Conservation (phyloP, 1,139 yeast species). For the Pichia cactophila region DNA sequence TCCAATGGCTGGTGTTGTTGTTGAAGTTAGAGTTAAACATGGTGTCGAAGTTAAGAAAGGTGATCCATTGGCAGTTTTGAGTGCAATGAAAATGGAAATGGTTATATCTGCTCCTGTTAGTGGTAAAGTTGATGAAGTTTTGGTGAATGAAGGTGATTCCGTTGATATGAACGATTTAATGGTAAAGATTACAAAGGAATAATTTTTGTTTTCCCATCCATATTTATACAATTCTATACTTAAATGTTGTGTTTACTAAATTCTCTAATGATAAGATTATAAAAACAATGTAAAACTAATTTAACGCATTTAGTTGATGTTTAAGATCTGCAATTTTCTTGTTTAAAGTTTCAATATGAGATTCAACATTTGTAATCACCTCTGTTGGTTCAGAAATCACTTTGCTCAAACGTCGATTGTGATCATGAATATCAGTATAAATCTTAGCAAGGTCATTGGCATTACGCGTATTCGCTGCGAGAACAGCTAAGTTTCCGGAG, state of each 20-base stretch:
- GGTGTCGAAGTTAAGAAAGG: slow-evolving; percentile 93
- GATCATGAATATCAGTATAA: slow-evolving; percentile 7
- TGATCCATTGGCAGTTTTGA: slow-evolving; percentile 86
- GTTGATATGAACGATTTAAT: slow-evolving; percentile 90
- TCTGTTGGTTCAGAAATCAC: not conserved
- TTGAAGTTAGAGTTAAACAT: slow-evolving; percentile 83
- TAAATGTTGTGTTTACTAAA: not conserved
- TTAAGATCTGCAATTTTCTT: not conserved
- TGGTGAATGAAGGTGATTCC: slow-evolving; percentile 84
- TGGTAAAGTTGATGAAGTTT: slow-evolving; percentile 72
- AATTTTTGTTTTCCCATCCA: not conserved
- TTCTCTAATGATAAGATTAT: not conserved
- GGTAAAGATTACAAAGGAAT: slow-evolving; percentile 36
- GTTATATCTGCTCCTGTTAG: slow-evolving; percentile 86
- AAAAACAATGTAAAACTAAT: not conserved
- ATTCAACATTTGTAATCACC: not conserved
- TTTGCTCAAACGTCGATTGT: slow-evolving; percentile 1
- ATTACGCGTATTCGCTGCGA: slow-evolving; percentile 2
- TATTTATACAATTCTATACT: not conserved
- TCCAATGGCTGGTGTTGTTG: slow-evolving; percentile 99
- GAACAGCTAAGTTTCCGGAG: not conserved
- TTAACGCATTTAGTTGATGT: not conserved
- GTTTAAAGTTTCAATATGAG: not conserved
- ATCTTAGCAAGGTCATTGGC: slow-evolving; percentile 5
- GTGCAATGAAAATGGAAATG: slow-evolving; percentile 99